phyloP scores from a whole-genome alignment of 495 filamentous ascomycete species.

The Aspergillus saccharolyticus region DNA sequence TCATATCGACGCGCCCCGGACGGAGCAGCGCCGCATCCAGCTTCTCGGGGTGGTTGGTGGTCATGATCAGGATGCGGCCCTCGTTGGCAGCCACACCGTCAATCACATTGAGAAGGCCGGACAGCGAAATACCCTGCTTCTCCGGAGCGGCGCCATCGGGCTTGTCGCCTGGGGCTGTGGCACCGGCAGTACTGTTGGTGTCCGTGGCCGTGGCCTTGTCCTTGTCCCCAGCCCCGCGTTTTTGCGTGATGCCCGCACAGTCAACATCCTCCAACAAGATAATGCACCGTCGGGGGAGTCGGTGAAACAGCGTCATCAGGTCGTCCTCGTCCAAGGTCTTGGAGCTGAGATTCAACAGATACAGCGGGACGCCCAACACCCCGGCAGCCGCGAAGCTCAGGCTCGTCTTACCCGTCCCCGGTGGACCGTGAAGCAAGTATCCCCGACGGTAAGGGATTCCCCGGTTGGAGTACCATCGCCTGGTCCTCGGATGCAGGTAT shows the following conservation, averaged over 20 bases:
- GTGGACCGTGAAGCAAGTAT: constrained; percentile 45
- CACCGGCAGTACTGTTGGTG: neutral
- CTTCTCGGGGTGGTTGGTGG: constrained; percentile 73
- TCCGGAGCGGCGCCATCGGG: constrained; percentile 7
- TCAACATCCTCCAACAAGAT: constrained; percentile 49
- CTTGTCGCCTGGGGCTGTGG: neutral
- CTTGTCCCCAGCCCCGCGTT: constrained; percentile 15
- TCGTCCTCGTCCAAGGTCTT: constrained; percentile 55
- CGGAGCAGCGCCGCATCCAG: constrained; percentile 73
- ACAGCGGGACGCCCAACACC: constrained; percentile 40
- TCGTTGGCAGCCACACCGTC: constrained; percentile 76
- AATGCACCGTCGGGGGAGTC: constrained; percentile 42
- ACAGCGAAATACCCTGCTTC: constrained; percentile 52
- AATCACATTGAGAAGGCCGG: constrained; percentile 71
- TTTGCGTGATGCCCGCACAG: constrained; percentile 54
- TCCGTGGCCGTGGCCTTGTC: constrained; percentile 1
- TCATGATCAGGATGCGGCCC: constrained; percentile 79
- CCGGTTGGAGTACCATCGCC: constrained; percentile 72
- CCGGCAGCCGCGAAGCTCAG: constrained; percentile 46
- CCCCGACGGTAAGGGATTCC: constrained; percentile 50
- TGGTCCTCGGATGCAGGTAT: constrained; percentile 69
- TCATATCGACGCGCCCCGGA: constrained; percentile 73
- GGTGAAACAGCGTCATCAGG: constrained; percentile 63
- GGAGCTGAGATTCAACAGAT: constrained; percentile 43
- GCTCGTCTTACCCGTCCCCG: constrained; percentile 50